Evolutionary conservation across 768 basidiomycete genomes (phyloP), one percentile per base, ranked within the genome.

Genomic region (Suillus hirtellus): DNA sequence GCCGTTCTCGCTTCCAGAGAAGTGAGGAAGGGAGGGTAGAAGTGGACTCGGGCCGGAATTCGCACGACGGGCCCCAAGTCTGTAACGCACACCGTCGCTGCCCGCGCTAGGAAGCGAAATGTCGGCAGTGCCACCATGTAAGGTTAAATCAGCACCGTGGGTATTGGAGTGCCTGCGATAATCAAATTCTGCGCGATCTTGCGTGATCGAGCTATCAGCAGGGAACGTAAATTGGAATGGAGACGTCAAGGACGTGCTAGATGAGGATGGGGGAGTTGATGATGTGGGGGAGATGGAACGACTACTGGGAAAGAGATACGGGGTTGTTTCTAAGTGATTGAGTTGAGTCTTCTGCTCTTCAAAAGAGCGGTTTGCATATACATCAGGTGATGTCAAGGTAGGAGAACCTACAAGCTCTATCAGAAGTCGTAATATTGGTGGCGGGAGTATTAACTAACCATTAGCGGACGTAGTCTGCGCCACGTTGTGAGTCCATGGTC

Each of bases 61-160:
- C 55, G 81, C 72, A 65, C 84, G 79, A 59, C 84, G 81, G 31
- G 75, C 65, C 43, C 82, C 79, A 44, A 89, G 72, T 67, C 87
- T 80, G 71, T 88, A 89, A 60, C 90, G 86, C 67, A 86, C 80
- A 14, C 80, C 79, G 64, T 89, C 88, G 66, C 80, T 75, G 65
- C 79, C 74, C 42, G 84, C 75, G 31, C 82, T 78, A 60, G 82
- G 67, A 50, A 86, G 71, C 21, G 89, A 86, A 53, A 92, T 83
- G 72, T 92, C 87, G 42, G 90, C 86, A 7, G 87, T 89, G 63
- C 89, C 89, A 54, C 88, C 88, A 63, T 90, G 89, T 42, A 92
- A 81, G 11, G 87, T 86, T 55, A 90, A 82, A 64, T 90, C 87
- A 49, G 88, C 77, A 63, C 77, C 76, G 65, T 83, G 84, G 53